Evolutionary conservation across 345 rosid genomes (phyloP), one percentile per base, ranked within the genome.

Genomic region (Kernera saxatilis): DNA sequence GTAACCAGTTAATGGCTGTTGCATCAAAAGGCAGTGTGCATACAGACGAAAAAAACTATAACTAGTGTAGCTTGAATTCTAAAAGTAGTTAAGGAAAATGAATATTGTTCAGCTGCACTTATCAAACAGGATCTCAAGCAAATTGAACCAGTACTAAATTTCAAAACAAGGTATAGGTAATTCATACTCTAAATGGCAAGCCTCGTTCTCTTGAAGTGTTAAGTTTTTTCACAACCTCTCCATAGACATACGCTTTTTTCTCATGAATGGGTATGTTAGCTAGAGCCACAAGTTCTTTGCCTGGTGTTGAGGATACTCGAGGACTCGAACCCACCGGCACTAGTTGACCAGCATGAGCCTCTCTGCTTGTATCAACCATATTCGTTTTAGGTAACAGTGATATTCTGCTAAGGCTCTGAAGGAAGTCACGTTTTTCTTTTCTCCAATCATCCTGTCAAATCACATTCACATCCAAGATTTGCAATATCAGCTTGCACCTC

Each of bases 361-460:
- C 84, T 53, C 41, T 68, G 74, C 80, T 77, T 37, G 82, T 61
- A 73, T 84, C 84, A 54, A 51, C 37, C 66, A 78, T 39, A 73
- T 91, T 91, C 22, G 88, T 84, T 85, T 81, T 84, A 22, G 96
- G 98, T 71, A 92, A 78, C 68, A 88, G 78, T 71, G 99, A 86
- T 81, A 94, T 88, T 56, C 88, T 87, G 76, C 90, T 89, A 78
- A 94, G 84, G 78, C 97, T 94, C 82, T 86, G 98, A 69, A 91
- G 92, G 80, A 94, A 94, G 77, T 89, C 93, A 40, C 89, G 95
- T 59, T 87, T 94, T 82, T 88, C 97, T 74, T 89, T 94, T 76
- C 88, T 84, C 98, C 99, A 91, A 75, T 89, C 92, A 25, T 89
- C 98, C 98, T 94, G 86, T 60, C 80, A 78, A 73, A 26, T 53